These are phyloP conservation scores for Onygenales sp. DNA, from an alignment of 2,329 filamentous ascomycete genomes.

Conservation along the genomic window DNA sequence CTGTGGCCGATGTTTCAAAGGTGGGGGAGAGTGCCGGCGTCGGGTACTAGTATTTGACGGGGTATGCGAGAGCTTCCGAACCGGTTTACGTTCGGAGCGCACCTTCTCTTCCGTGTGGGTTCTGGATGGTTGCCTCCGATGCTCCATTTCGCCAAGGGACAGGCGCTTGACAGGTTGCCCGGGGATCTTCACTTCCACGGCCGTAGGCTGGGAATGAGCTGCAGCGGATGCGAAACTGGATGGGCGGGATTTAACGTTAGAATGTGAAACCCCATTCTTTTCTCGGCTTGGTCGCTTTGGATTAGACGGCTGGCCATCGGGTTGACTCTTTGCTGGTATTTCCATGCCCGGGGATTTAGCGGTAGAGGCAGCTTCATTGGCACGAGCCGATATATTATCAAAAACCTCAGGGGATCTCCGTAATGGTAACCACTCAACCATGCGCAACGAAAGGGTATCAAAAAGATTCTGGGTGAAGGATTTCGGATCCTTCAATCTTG, in stretches of 20 bases:
- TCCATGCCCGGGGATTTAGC: neutral
- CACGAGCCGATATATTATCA: neutral
- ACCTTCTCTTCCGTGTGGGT: conserved; percentile 23
- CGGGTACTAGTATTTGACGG: conserved; percentile 18
- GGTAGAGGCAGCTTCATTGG: neutral
- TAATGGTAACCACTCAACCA: conserved; percentile 39
- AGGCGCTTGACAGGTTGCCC: conserved; percentile 31
- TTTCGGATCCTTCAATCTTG: conserved; percentile 44
- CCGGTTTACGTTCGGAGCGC: conserved; percentile 20
- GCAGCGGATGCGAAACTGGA: conserved; percentile 17
- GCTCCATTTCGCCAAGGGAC: conserved; percentile 28
- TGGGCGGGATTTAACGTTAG: neutral
- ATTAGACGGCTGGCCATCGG: neutral
- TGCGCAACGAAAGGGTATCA: conserved; percentile 35
- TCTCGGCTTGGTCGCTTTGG: neutral
- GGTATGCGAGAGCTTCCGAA: conserved; percentile 22
- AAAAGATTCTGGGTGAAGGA: conserved; percentile 54
- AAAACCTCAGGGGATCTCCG: conserved; percentile 2
- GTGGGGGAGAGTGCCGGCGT: conserved; percentile 28
- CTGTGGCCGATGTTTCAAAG: conserved; percentile 30
- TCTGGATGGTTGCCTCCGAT: conserved; percentile 25
- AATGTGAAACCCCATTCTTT: neutral
- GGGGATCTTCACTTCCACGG: conserved; percentile 28
- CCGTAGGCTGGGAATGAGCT: conserved; percentile 18
- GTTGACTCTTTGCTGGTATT: neutral